phyloP scores from a whole-genome alignment of 2,329 filamentous ascomycete genomes.

The Nectriaceae sp. region DNA sequence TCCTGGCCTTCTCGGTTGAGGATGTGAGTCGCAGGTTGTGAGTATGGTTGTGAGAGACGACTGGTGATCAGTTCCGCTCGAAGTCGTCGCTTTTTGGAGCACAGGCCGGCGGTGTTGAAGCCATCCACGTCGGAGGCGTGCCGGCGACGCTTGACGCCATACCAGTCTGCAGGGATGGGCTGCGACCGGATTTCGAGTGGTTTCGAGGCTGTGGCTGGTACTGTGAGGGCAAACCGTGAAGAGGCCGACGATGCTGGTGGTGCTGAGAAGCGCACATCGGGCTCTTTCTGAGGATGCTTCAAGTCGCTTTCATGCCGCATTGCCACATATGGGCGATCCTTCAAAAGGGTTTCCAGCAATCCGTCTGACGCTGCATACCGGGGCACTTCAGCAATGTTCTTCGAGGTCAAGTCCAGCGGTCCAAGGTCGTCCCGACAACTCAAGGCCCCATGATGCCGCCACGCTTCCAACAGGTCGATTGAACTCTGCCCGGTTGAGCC shows the following conservation, averaged over 20 bases:
- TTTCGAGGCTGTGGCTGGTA: slow-evolving; percentile 5
- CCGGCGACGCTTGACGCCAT: slow-evolving; percentile 51
- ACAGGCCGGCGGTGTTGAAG: slow-evolving; percentile 49
- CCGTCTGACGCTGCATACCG: slow-evolving; percentile 21
- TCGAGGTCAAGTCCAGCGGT: slow-evolving; percentile 17
- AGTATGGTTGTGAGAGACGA: slow-evolving; percentile 69
- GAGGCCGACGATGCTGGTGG: background rate
- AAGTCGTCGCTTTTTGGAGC: slow-evolving; percentile 68
- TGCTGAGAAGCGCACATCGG: background rate
- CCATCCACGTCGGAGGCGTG: slow-evolving; percentile 60
- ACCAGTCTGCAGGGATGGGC: background rate
- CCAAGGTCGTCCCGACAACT: slow-evolving; percentile 24
- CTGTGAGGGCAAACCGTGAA: slow-evolving; percentile 16
- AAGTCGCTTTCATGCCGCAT: slow-evolving; percentile 1
- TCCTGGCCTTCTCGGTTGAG: slow-evolving; percentile 58
- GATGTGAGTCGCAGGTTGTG: slow-evolving; percentile 69
- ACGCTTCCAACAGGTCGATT: slow-evolving; percentile 25
- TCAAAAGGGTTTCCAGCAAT: slow-evolving; percentile 22
- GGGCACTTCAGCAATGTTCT: slow-evolving; percentile 22
- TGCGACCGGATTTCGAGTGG: slow-evolving; percentile 14
- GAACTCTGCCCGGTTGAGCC: slow-evolving; percentile 25
- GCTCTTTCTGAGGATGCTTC: background rate
- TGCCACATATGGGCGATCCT: slow-evolving; percentile 8
- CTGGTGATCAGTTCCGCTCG: slow-evolving; percentile 67
- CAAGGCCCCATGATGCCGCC: slow-evolving; percentile 19